Conservation (phyloP, 2,329 filamentous ascomycete species). For the Purpureocillium lavendulum region DNA sequence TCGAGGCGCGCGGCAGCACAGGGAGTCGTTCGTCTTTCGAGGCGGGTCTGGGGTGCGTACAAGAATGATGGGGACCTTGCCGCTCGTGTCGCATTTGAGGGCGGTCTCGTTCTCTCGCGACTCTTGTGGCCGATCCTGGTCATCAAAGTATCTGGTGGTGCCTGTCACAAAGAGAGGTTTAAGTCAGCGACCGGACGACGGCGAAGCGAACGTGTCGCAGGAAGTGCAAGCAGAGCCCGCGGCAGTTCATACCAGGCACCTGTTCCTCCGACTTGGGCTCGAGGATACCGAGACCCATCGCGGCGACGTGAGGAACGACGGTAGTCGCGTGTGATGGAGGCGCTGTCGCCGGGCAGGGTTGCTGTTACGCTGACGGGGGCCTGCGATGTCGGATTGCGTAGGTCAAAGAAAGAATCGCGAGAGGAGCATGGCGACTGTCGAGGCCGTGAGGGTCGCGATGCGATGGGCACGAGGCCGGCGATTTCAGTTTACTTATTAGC, state of each 20-base stretch:
- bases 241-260: conserved; percentile 57
- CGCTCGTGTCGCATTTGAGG: conserved; percentile 66
- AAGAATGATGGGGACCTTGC: conserved; percentile 64
- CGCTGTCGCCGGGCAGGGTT: no score
- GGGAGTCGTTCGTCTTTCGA: not conserved
- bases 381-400: not conserved
- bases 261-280: conserved; percentile 57
- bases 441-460: no score
- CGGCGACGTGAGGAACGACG: conserved; percentile 6
- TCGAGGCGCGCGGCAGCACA: no score
- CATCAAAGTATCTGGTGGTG: conserved; percentile 58
- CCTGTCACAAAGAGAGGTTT: conserved; percentile 26
- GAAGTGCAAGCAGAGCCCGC: not conserved
- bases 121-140: conserved; percentile 38
- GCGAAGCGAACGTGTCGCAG: not conserved
- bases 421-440: no score
- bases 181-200: not conserved
- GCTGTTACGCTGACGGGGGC: no score
- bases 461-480: no score
- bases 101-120: conserved; percentile 29
- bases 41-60: conserved; percentile 34
- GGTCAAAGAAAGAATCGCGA: not conserved
- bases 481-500: no score
- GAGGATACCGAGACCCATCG: conserved; percentile 56
- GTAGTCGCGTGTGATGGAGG: no score